These are phyloP conservation scores for Aspergillus udagawae DNA, from an alignment of 2,329 filamentous ascomycete genomes.

Conservation along the genomic window DNA sequence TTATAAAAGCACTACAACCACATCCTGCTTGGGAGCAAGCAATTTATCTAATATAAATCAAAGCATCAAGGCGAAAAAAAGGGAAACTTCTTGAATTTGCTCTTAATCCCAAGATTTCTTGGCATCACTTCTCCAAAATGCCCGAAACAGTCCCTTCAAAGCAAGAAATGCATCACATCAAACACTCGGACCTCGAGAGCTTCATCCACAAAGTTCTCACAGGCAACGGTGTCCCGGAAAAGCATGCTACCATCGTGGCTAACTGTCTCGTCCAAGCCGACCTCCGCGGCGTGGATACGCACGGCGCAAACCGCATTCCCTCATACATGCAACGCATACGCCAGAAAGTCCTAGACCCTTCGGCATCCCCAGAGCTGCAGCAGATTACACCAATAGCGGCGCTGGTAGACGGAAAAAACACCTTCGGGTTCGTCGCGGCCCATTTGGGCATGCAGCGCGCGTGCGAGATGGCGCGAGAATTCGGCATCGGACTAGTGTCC, in stretches of 20 bases:
- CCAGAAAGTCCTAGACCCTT: conserved; percentile 62
- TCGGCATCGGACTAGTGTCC: conserved; percentile 70
- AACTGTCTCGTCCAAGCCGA: conserved; percentile 68
- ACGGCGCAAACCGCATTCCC: conserved; percentile 73
- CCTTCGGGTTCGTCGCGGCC: conserved; percentile 71
- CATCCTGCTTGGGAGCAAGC: too few species aligned
- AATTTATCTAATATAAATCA: too few species aligned
- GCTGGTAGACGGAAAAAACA: conserved; percentile 64
- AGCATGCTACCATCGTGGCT: conserved; percentile 61
- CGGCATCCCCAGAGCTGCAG: conserved; percentile 54
- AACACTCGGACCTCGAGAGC: neutral
- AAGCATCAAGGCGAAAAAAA: too few species aligned
- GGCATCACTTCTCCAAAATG: too few species aligned
- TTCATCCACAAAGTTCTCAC: conserved; percentile 26
- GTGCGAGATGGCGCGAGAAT: conserved; percentile 60
- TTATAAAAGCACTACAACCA: too few species aligned
- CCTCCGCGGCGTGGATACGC: conserved; percentile 73
- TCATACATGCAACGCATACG: conserved; percentile 72
- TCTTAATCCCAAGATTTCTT: too few species aligned
- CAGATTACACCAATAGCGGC: conserved; percentile 68
- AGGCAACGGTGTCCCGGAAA: conserved; percentile 52
- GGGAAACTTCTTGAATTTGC: too few species aligned
- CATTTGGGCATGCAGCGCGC: conserved; percentile 63
- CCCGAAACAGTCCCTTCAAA: too few species aligned
- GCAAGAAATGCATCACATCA: too few species aligned